Base-by-base conservation (phyloP, 306 rosid species). In the Clitoria ternatea region DNA sequence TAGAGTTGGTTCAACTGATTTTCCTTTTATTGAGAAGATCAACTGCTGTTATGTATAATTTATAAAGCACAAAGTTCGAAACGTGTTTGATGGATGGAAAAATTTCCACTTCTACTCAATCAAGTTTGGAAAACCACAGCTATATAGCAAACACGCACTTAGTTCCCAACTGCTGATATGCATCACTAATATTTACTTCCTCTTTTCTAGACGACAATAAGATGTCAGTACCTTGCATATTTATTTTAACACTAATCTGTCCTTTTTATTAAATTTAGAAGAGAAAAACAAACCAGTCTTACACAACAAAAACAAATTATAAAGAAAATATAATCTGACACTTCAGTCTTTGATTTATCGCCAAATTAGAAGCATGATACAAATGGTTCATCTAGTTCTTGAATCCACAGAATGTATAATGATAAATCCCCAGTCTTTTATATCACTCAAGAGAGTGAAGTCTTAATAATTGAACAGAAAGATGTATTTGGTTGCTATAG, bases 351-450 rank as follows among this genome's bases (percentile, higher is more conserved):
- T n/a, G n/a, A n/a, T n/a, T n/a, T 36, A 55, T 56, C 70, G 57
- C 13, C 20, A 53, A 47, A 18, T 37, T 29, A 35, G 48, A 36
- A 69, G 42, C 44, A 23, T 22, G 37, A 20, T 43, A 44, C 10
- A 52, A 40, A 69, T 50, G 42, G 36, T 20, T 49, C 45, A 24
- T 33, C 23, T 9, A 47, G 39, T 66, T 61, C 55, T 12, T 15
- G 17, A 69, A 75, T 69, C 77, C 63, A 80, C 44, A 75, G 4
- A 68, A 69, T 47, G 55, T 47, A 76, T 14, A 11, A 55, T 10
- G 77, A 47, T 33, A 53, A 56, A 59, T 7, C 53, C 48, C 3
- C 36, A 23, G 66, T 42, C 61, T 11, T 53, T 14, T 55, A 57
- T 48, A 70, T 32, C 48, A 60, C 67, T 35, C 8, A 33, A 59